Evolutionary conservation across 2,329 filamentous ascomycete species (phyloP).

Genomic region (Emmonsiellopsis sp.): DNA sequence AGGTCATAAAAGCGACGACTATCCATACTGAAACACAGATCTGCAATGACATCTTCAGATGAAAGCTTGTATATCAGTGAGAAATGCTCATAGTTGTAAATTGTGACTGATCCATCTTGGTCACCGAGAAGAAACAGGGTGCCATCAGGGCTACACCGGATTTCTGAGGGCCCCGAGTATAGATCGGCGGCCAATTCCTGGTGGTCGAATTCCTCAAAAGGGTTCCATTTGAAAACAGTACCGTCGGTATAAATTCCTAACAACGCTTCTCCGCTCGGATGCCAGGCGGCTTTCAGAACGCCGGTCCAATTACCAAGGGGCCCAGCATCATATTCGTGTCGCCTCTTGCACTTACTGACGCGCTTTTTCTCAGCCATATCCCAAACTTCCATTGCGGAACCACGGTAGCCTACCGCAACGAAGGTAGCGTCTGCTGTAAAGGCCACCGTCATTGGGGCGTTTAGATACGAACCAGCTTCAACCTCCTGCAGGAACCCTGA

Average conservation of each 20-base stretch:
- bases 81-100: slow-evolving; percentile 17
- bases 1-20: slow-evolving; percentile 19
- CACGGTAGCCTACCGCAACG: slow-evolving; percentile 13
- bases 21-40: slow-evolving; percentile 17
- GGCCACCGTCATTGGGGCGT: slow-evolving; percentile 7
- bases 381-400: slow-evolving; percentile 11
- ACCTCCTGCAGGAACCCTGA: slow-evolving; percentile 2
- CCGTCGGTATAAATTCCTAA: slow-evolving; percentile 26
- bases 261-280: slow-evolving; percentile 12
- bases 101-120: slow-evolving; percentile 13
- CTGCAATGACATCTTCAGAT: slow-evolving; percentile 13
- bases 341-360: background rate
- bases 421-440: slow-evolving; percentile 9
- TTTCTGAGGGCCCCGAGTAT: slow-evolving; percentile 10
- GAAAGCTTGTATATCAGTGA: slow-evolving; percentile 15
- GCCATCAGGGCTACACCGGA: slow-evolving; percentile 15
- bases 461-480: background rate
- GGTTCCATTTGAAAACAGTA: slow-evolving; percentile 29
- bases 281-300: slow-evolving; percentile 22
- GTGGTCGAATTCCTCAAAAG: slow-evolving; percentile 18
- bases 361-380: slow-evolving; percentile 6
- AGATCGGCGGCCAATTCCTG: slow-evolving; percentile 10
- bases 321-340: background rate
- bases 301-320: background rate
- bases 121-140: slow-evolving; percentile 17